phyloP scores from a whole-genome alignment of 495 filamentous ascomycete species.

The Friedmanniomyces simplex region DNA sequence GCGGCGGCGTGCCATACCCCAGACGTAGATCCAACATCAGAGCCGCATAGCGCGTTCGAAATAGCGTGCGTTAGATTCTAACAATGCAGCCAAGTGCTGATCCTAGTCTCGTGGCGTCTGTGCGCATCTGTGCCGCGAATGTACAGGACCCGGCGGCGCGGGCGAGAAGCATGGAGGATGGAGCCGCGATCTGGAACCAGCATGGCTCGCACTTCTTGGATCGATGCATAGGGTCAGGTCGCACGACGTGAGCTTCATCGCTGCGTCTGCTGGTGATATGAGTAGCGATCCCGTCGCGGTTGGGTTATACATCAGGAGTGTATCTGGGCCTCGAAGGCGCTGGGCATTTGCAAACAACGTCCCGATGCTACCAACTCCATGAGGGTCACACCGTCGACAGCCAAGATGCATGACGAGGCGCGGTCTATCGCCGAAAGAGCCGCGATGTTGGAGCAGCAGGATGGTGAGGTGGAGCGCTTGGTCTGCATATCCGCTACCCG shows the following conservation, averaged over 20 bases:
- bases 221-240: not conserved
- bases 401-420: not conserved
- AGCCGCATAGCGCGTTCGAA: not conserved
- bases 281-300: too few relatives aligned
- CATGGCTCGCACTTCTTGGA: not conserved
- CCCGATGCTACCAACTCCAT: too few relatives aligned
- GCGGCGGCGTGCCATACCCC: not conserved
- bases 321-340: not conserved
- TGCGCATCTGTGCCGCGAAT: not conserved
- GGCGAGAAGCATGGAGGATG: not conserved
- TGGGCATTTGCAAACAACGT: too few relatives aligned
- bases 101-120: not conserved
- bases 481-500: too few relatives aligned
- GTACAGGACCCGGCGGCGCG: not conserved
- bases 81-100: not conserved
- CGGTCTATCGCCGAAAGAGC: too few relatives aligned
- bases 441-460: too few relatives aligned
- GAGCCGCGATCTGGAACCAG: not conserved
- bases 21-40: not conserved
- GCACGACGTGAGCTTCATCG: too few relatives aligned
- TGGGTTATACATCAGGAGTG: not conserved
- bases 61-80: not conserved
- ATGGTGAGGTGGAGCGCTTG: too few relatives aligned
- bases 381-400: not conserved
- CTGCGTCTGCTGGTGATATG: too few relatives aligned